Evolutionary conservation across 306 rosid genomes (phyloP).

Genomic region (Dalbergia cochinchinensis): DNA sequence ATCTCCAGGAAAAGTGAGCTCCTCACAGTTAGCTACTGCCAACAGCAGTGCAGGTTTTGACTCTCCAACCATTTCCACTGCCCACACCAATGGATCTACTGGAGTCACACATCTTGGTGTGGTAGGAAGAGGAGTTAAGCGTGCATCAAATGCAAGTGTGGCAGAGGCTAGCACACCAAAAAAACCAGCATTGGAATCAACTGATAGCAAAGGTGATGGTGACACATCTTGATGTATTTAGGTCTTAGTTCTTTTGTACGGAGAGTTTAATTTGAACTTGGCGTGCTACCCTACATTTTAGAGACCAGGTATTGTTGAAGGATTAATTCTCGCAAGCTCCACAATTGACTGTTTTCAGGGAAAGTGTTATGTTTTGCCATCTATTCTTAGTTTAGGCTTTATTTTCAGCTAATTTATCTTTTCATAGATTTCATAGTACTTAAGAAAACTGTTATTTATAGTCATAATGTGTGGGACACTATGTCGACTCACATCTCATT

Average conservation of each 20-base stretch:
- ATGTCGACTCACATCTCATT: too few species aligned
- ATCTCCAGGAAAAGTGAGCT: conserved; percentile 57
- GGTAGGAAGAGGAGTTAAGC: conserved; percentile 97
- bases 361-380: conserved; percentile 27
- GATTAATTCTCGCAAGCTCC: conserved; percentile 32
- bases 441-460: too few species aligned
- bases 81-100: conserved; percentile 75
- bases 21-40: conserved; percentile 73
- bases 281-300: conserved; percentile 34
- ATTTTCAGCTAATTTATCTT: conserved; percentile 11
- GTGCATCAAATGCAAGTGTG: conserved; percentile 58
- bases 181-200: conserved; percentile 69
- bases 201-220: conserved; percentile 68
- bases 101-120: conserved; percentile 95
- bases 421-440: conserved; percentile 23
- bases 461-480: too few species aligned
- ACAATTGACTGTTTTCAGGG: conserved; percentile 19
- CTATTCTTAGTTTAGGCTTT: conserved; percentile 5
- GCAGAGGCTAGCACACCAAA: conserved; percentile 64
- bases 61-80: conserved; percentile 88
- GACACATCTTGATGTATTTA: conserved; percentile 53
- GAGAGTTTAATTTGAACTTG: conserved; percentile 42
- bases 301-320: conserved; percentile 31
- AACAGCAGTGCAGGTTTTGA: conserved; percentile 71
- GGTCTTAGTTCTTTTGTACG: conserved; percentile 33